A percentile compares a stretch with the other conserved stretches of the same genome.
Conservation (phyloP, 306 rosid species). For the Quercus parvula region DNA sequence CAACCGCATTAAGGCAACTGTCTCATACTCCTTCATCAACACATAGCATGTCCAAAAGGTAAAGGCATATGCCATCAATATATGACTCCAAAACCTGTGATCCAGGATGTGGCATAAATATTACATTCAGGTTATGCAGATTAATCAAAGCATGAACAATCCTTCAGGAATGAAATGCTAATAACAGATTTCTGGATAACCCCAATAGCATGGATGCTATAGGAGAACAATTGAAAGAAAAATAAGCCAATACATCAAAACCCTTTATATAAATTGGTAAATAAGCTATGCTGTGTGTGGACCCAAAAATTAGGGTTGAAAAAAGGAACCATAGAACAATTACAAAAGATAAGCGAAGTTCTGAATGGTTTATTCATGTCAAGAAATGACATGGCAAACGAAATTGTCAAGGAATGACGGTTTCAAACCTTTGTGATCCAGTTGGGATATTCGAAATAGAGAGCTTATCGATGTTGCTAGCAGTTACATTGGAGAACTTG, state of each 20-base stretch:
- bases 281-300: neutral
- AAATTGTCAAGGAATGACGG: slow-evolving; percentile 12
- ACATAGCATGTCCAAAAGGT: slow-evolving; percentile 88
- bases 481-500: slow-evolving; percentile 45
- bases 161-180: neutral
- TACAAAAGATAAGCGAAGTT: neutral
- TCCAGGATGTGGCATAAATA: slow-evolving; percentile 12
- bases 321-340: neutral
- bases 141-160: neutral
- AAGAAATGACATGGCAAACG: neutral
- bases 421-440: slow-evolving; percentile 58
- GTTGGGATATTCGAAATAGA: slow-evolving; percentile 65
- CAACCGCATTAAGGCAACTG: slow-evolving; percentile 71
- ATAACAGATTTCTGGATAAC: neutral
- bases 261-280: neutral
- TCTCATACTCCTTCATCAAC: slow-evolving; percentile 75
- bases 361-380: neutral
- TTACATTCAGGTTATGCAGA: neutral
- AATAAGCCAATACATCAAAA: neutral
- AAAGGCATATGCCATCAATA: slow-evolving; percentile 74
- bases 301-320: neutral
- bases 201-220: neutral
- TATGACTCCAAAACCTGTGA: slow-evolving; percentile 81
- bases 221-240: neutral
- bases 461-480: slow-evolving; percentile 82